phyloP scores from a whole-genome alignment of 768 basidiomycete genomes.

The Fibroporia radiculosa region DNA sequence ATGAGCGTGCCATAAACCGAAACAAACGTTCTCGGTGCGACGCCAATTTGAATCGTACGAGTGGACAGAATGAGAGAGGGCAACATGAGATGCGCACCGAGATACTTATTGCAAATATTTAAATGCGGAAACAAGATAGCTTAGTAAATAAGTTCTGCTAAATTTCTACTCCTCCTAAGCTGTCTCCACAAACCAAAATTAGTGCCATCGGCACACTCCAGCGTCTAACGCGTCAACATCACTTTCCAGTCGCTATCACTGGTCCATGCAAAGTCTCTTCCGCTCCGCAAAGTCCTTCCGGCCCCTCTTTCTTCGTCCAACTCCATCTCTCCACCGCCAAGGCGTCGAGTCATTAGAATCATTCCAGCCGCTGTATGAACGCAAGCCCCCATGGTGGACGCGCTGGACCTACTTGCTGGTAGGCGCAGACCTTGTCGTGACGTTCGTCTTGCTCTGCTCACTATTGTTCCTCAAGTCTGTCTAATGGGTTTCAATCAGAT shows the following conservation, averaged over 20 bases:
- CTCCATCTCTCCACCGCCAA: not conserved
- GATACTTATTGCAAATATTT: not conserved
- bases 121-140: not conserved
- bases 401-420: constrained; percentile 20
- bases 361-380: constrained; percentile 16
- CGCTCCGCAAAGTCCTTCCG: not conserved
- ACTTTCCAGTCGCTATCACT: not conserved
- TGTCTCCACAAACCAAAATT: not conserved
- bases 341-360: constrained; percentile 6
- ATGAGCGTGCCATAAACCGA: too few species aligned
- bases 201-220: not conserved
- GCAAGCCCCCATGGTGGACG: constrained; percentile 19
- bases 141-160: not conserved
- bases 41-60: too few species aligned
- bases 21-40: too few species aligned
- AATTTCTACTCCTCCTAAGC: not conserved
- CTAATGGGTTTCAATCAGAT: constrained; percentile 5
- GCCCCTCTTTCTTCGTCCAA: not conserved
- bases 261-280: not conserved
- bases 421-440: constrained; percentile 13
- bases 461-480: not conserved
- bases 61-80: not conserved
- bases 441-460: constrained; percentile 12
- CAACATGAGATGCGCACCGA: not conserved
- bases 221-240: not conserved